Evolutionary conservation across 2,329 filamentous ascomycete genomes (phyloP).

Genomic region (Colletotrichum sp.): DNA sequence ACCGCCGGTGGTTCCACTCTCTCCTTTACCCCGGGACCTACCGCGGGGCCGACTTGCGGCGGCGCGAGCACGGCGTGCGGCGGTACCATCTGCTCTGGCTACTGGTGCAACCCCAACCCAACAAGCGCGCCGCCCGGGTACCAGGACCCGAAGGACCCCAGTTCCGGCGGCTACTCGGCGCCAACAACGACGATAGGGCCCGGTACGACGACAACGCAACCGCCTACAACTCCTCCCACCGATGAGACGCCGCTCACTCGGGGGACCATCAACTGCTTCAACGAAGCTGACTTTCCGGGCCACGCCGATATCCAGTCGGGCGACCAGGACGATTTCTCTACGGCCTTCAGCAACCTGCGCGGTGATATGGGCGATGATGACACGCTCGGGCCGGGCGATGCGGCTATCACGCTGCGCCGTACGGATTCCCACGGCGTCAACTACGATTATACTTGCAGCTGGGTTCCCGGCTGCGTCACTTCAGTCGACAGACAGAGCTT

Average conservation of each 20-base stretch:
- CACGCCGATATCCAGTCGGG: background rate
- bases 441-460: constrained; percentile 21
- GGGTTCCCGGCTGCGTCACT: constrained; percentile 25
- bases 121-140: constrained; percentile 20
- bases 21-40: background rate
- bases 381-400: background rate
- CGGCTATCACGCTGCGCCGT: background rate
- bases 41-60: background rate
- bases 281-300: background rate
- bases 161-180: background rate
- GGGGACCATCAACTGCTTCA: background rate
- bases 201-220: background rate
- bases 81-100: constrained; percentile 25
- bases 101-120: constrained; percentile 23
- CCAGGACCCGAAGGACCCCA: constrained; percentile 26
- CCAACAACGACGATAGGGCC: background rate
- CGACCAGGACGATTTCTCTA: background rate
- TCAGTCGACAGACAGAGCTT: constrained; percentile 18
- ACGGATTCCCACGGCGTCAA: constrained; percentile 15
- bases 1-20: background rate
- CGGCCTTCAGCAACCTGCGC: background rate
- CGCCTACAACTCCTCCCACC: background rate
- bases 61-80: constrained; percentile 18
- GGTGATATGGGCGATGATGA: background rate
- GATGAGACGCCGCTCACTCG: background rate